Evolutionary conservation across 257 asterid species (phyloP).

Genomic region (Solanum chilense): DNA sequence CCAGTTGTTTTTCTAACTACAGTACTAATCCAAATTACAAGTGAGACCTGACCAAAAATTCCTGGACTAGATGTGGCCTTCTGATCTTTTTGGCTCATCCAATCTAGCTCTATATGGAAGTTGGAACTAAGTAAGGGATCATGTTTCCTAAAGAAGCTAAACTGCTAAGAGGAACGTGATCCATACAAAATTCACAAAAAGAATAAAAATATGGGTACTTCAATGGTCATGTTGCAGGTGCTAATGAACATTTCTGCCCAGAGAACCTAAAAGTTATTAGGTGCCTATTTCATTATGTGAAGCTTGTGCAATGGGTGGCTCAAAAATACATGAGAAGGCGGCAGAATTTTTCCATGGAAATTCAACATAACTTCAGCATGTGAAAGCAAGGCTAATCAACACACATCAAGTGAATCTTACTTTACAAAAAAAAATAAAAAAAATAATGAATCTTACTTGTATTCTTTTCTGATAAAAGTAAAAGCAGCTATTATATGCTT

Average conservation of each 20-base stretch:
- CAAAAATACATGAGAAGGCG: neutral
- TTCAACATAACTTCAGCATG: neutral
- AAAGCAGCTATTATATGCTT: constrained; percentile 46
- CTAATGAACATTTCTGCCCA: neutral
- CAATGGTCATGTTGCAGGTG: neutral
- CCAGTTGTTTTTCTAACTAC: neutral
- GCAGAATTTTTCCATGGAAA: neutral
- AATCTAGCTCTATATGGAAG: neutral
- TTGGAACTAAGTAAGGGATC: neutral
- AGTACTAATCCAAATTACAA: neutral
- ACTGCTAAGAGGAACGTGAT: neutral
- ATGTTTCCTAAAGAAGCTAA: neutral
- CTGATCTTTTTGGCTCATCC: neutral
- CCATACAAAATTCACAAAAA: neutral
- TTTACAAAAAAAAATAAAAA: neutral
- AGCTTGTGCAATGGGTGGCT: neutral
- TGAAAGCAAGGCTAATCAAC: neutral
- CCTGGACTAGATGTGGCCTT: neutral
- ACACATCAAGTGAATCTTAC: constrained; percentile 33
- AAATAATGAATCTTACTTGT: constrained; percentile 37
- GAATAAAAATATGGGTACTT: neutral
- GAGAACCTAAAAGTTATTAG: neutral
- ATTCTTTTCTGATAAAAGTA: constrained; percentile 50
- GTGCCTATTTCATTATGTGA: neutral
- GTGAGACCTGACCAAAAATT: neutral